Evolutionary conservation across 2,329 filamentous ascomycete genomes (phyloP).

Genomic region (Pyrenophora teres): DNA sequence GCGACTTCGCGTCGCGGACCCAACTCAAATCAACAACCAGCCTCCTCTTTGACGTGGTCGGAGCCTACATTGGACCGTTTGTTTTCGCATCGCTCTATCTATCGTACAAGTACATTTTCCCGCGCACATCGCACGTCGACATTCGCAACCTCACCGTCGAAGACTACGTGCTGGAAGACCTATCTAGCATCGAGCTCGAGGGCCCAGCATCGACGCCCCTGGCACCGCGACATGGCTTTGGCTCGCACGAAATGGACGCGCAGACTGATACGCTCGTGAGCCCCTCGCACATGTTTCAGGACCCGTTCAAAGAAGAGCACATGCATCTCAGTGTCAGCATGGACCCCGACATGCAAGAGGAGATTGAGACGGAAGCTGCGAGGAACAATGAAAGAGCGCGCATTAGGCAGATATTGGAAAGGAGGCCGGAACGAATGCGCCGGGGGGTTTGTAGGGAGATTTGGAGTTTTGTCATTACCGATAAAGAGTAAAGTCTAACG

Average conservation of each 20-base stretch:
- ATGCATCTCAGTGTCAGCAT: conserved; percentile 6
- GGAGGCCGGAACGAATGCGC: conserved; percentile 18
- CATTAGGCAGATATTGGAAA: conserved; percentile 18
- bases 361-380: conserved; percentile 19
- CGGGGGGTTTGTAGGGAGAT: conserved; percentile 23
- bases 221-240: conserved; percentile 4
- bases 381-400: conserved; percentile 12
- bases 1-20: conserved; percentile 1
- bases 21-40: conserved; percentile 18
- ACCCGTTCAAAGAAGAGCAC: conserved; percentile 2
- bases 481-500: conserved; percentile 12
- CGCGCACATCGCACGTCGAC: conserved; percentile 19
- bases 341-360: conserved; percentile 15
- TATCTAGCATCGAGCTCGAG: conserved; percentile 22
- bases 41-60: conserved; percentile 31
- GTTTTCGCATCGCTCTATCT: conserved; percentile 25
- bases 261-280: conserved; percentile 3
- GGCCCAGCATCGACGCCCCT: conserved; percentile 2
- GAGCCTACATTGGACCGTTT: conserved; percentile 31
- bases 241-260: conserved; percentile 14
- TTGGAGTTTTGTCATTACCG: conserved; percentile 30
- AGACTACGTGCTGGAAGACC: conserved; percentile 26
- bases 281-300: neutral
- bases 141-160: conserved; percentile 22
- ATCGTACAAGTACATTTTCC: conserved; percentile 25